Conservation (phyloP, 352 stramenopile species). For the Thraustotheca clavata region DNA sequence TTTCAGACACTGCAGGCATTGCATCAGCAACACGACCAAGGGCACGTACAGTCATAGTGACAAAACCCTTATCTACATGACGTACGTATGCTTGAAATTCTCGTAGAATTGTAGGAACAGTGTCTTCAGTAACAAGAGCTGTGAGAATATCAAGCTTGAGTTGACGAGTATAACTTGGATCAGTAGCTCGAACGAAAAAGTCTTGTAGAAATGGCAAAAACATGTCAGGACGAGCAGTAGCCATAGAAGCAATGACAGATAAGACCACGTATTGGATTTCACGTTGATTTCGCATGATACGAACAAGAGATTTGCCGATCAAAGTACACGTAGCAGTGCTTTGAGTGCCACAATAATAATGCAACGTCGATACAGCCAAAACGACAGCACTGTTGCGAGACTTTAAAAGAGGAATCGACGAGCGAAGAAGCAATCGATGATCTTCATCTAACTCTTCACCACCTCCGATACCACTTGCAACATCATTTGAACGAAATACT, state of each 20-base stretch:
- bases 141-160: constrained; percentile 98
- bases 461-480: constrained; percentile 52
- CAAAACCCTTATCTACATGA: constrained; percentile 93
- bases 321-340: constrained; percentile 80
- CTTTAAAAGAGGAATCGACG: constrained; percentile 94
- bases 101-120: constrained; percentile 89
- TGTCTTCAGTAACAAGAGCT: constrained; percentile 85
- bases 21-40: constrained; percentile 90
- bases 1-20: constrained; percentile 81
- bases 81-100: constrained; percentile 96
- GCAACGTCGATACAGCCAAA: constrained; percentile 91
- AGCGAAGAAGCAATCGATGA: constrained; percentile 92
- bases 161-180: constrained; percentile 92
- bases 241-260: constrained; percentile 92
- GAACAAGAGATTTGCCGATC: constrained; percentile 94
- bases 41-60: constrained; percentile 88
- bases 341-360: constrained; percentile 95
- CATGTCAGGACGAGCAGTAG: constrained; percentile 89
- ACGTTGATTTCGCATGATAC: constrained; percentile 93
- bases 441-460: constrained; percentile 91
- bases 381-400: constrained; percentile 96
- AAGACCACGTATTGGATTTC: constrained; percentile 98
- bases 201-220: constrained; percentile 95
- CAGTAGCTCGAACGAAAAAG: constrained; percentile 95
- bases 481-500: constrained; percentile 57